phyloP scores from a whole-genome alignment of 2,329 filamentous ascomycete genomes.

The Hymenoscyphus salicellus region DNA sequence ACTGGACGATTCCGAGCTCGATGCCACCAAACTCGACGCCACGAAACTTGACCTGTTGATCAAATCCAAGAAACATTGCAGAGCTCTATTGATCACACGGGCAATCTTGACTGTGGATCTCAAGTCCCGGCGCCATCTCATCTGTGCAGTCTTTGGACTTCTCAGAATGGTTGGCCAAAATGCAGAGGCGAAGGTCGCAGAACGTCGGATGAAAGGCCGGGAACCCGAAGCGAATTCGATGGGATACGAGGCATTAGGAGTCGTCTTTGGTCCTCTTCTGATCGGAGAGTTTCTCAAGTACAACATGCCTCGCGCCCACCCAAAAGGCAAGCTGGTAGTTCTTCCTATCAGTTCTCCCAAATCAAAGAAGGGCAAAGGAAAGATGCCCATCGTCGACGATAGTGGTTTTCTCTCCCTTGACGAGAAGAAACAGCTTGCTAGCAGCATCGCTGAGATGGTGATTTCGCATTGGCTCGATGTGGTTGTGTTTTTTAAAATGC shows the following conservation, averaged over 20 bases:
- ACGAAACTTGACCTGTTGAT: conserved; percentile 42
- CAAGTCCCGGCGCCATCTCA: conserved; percentile 58
- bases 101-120: conserved; percentile 59
- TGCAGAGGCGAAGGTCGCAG: conserved; percentile 52
- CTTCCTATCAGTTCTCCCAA: conserved; percentile 40
- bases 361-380: conserved; percentile 42
- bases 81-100: conserved; percentile 64
- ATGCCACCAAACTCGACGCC: conserved; percentile 47
- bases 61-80: conserved; percentile 20
- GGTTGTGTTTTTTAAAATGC: conserved; percentile 55
- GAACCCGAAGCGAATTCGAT: conserved; percentile 58
- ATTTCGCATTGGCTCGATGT: conserved; percentile 64
- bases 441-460: conserved; percentile 61
- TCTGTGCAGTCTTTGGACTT: conserved; percentile 65
- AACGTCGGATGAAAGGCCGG: conserved; percentile 48
- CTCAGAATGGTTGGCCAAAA: conserved; percentile 58
- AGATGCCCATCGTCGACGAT: conserved; percentile 27
- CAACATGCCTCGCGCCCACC: conserved; percentile 34
- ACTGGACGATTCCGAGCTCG: conserved; percentile 24
- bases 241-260: conserved; percentile 61
- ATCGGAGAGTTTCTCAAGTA: conserved; percentile 58
- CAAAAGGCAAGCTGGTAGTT: conserved; percentile 28
- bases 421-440: conserved; percentile 58
- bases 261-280: conserved; percentile 63
- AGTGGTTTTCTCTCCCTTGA: conserved; percentile 35